Conservation (phyloP, 257 asterid genomes). For the Verbena officinalis region DNA sequence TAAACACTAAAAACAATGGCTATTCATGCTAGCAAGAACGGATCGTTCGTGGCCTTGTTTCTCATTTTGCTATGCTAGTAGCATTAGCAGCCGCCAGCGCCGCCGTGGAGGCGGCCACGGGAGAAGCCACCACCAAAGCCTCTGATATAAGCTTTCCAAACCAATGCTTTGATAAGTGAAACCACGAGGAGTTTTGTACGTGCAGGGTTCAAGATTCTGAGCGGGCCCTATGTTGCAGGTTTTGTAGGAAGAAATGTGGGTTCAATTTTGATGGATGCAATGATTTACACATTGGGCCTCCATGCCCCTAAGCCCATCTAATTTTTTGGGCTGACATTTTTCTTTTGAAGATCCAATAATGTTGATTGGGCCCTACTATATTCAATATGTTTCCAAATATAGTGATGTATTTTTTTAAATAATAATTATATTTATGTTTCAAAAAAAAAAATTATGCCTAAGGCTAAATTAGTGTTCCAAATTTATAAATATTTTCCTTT, state of each 20-base stretch:
- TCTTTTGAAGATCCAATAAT: not conserved
- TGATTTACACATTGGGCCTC: not conserved
- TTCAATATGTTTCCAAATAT: too few species aligned
- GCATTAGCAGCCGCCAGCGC: not conserved
- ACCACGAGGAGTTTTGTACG: constrained; percentile 2
- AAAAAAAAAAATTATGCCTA: too few species aligned
- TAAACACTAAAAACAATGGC: not conserved
- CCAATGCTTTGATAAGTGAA: constrained; percentile 5
- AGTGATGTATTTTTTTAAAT: too few species aligned
- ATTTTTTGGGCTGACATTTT: not conserved
- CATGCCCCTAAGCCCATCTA: not conserved
- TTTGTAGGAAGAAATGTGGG: not conserved
- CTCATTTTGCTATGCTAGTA: not conserved
- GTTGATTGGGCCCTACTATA: not conserved
- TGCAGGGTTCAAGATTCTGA: not conserved
- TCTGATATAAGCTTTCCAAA: not conserved
- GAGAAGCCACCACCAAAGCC: not conserved
- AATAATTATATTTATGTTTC: too few species aligned
- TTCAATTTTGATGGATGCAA: not conserved
- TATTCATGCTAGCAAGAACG: not conserved
- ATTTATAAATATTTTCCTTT: too few species aligned
- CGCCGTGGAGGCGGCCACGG: too few species aligned
- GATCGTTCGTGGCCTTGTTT: not conserved
- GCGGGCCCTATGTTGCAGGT: not conserved
- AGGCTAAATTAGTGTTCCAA: too few species aligned